Percentiles rank a stretch among this genome's conserved stretches.
phyloP scores from a whole-genome alignment of 176 grass and related monocot genomes.

The Alloteropsis semialata region DNA sequence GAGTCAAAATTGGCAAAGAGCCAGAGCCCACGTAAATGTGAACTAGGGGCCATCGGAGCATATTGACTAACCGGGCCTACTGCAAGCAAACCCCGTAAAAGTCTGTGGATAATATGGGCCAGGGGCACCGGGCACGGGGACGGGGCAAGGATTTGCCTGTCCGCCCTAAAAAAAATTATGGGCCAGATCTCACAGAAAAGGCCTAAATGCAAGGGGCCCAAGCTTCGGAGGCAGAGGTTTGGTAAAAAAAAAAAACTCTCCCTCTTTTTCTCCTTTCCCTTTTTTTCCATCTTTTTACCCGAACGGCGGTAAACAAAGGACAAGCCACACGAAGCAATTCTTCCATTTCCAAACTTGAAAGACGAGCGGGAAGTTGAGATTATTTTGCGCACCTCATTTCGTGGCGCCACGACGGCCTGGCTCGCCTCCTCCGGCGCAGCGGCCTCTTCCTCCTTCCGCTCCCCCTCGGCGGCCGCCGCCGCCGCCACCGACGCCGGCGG shows the following conservation, averaged over 20 bases:
- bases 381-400: constrained; percentile 11
- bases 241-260: no score
- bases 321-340: neutral
- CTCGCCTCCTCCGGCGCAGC: neutral
- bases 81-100: no score
- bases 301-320: no score
- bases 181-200: neutral
- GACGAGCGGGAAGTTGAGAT: neutral
- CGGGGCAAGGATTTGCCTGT: no score
- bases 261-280: neutral
- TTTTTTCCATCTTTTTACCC: neutral
- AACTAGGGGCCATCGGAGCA: neutral
- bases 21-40: neutral
- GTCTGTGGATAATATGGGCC: neutral
- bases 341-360: neutral
- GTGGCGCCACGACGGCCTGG: neutral
- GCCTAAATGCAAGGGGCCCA: neutral
- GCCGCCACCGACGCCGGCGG: neutral
- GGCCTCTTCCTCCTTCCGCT: neutral
- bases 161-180: no score
- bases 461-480: neutral
- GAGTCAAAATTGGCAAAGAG: neutral
- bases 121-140: no score
- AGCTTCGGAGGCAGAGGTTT: no score
- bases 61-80: neutral